A percentile compares a stretch with the other conserved stretches of the same genome.
Evolutionary conservation across 164 flowering plant species (phyloP).

Genomic region (Euptelea pleiosperma): DNA sequence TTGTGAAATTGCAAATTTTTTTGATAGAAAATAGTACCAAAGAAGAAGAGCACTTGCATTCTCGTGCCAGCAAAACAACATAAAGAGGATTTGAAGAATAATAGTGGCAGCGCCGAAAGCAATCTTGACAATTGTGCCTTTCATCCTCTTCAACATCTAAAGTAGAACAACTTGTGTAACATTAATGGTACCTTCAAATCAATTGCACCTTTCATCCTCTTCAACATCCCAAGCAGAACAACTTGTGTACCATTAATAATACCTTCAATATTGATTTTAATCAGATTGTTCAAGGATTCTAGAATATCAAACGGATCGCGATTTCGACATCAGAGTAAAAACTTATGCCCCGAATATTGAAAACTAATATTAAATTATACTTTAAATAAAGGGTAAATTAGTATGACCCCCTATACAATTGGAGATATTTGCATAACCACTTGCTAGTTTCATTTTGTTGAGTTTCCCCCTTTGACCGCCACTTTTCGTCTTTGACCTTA

Average conservation of each 20-base stretch:
- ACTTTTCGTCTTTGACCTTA: too few relatives aligned
- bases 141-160: slow-evolving; percentile 79
- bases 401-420: too few relatives aligned
- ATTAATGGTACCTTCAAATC: slow-evolving; percentile 75
- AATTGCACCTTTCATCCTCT: slow-evolving; percentile 88
- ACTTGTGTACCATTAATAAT: slow-evolving; percentile 76
- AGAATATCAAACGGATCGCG: too few relatives aligned
- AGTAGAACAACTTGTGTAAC: slow-evolving; percentile 76
- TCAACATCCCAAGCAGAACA: slow-evolving; percentile 70
- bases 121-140: slow-evolving; percentile 85
- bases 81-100: slow-evolving; percentile 80
- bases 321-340: too few relatives aligned
- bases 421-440: too few relatives aligned
- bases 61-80: slow-evolving; percentile 84
- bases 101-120: slow-evolving; percentile 85
- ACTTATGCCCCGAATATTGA: too few relatives aligned
- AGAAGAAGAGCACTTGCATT: slow-evolving; percentile 51
- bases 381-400: too few relatives aligned
- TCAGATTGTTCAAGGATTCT: slow-evolving; percentile 56
- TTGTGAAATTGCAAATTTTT: not conserved
- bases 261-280: slow-evolving; percentile 75
- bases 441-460: too few relatives aligned
- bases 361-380: too few relatives aligned
- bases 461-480: too few relatives aligned
- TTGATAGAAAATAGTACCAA: slow-evolving; percentile 2